Base-by-base conservation (phyloP, 306 rosid species). In the Lathyrus sativus region DNA sequence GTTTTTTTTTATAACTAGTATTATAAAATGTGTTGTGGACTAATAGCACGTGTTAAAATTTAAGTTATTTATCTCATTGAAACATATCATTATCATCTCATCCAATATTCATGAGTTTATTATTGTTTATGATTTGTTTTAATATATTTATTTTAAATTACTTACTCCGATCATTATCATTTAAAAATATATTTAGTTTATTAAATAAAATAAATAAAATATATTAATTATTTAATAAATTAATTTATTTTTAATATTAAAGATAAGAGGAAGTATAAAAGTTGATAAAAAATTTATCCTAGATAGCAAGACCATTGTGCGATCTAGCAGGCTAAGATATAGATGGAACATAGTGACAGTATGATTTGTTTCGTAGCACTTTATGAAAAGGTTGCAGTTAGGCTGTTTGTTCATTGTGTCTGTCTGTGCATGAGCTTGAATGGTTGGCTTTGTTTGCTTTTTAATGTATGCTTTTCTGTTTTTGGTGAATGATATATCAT, bases 361-460 rank as follows among this genome's bases (percentile, higher is more conserved):
- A 60, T 71, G 67, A 19, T 60, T 71, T 71, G 70, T 49, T 72
- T 60, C 11, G 6, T 45, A 31, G 54, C 70, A 49, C 62, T 72
- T 61, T 49, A 49, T 37, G 39, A 38, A 43, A 42, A 45, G 26
- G 48, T 9, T 58, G 68, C 60, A 45, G 45, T 59, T 71, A 48
- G 55, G 70, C 18, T 72, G 43, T 62, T 61, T 37, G n/a, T 43
- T 59, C 41, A 29, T 9, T 48, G 13, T 35, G 75, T 44, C 41
- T 35, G 75, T 44, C 26, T 26, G n/a, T 44, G 1, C 19, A 12
- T 0, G 12, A 4, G 26, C 19, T 55, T 41, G 19, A 18, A 70
- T 42, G n/a, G 45, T 43, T 70, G 45, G 38, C 37, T 44, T 11
- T 11, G 22, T 44, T 37, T 10, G 7, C 56, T 62, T 12, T 33